Base-by-base conservation (phyloP, 495 filamentous ascomycete species). In the Aspergillus avenaceus region DNA sequence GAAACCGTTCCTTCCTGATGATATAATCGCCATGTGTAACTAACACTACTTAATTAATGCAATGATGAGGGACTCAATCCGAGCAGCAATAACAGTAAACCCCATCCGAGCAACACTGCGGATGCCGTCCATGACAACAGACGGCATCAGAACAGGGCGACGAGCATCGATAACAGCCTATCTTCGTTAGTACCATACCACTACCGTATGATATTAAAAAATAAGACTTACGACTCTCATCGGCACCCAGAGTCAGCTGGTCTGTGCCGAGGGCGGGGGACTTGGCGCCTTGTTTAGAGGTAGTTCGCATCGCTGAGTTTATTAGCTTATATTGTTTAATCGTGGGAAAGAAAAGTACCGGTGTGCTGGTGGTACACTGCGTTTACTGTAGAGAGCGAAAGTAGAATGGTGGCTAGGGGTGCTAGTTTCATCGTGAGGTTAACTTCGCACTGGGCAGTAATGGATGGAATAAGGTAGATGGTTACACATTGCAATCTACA, bases 11-110 rank as follows among this genome's bases (percentile, higher is more conserved):
- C 50, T 72, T 9, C 69, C 66, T 0, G 49, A 62, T 8, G 65
- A 70, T 37, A 70, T 72, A 12, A 42, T 64, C 18, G 48, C 55
- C 1, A 45, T 67, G 54, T 70, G 66, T 42, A 52, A 53, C 5
- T 37, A 36, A 29, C 24, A 19, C 9, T 22, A 26, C 44, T 41
- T 27, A 45, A 23, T 9, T 9, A 18, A 44, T n/a, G n/a, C n/a
- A n/a, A n/a, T n/a, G n/a, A n/a, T n/a, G n/a, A n/a, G n/a, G n/a
- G n/a, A n/a, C 6, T 49, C 31, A 53, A 11, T 51, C 42, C 18
- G 19, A 34, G 18, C 53, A 55, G 23, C 53, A 55, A 24, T 55
- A 55, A 24, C 47, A 55, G 42, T 50, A 47, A 5, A 34, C 1
- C 7, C 47, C 52, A 42, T 55, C 52, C 6, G 47, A 41, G 25